A percentile compares a stretch with the other conserved stretches of the same genome.
phyloP scores from a whole-genome alignment of 169 alveolate genomes.

The Perkinsus marinus region DNA sequence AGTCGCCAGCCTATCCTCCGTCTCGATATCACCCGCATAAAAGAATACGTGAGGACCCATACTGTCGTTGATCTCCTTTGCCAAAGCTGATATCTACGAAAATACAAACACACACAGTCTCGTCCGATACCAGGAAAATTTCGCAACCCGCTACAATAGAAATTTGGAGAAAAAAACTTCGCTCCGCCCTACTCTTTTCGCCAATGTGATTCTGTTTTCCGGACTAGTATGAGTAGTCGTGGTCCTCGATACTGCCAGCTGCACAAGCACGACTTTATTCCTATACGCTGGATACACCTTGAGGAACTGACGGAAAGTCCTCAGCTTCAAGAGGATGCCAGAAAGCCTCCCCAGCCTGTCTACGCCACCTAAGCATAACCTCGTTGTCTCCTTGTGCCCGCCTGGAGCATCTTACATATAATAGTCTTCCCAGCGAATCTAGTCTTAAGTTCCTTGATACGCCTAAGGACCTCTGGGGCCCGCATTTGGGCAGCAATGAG shows the following conservation, averaged over 20 bases:
- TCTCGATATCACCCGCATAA: conserved; percentile 18
- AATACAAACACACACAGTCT: neutral
- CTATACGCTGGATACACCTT: conserved; percentile 34
- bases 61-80: neutral
- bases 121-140: no score
- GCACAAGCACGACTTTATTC: conserved; percentile 40
- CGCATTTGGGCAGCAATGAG: no score
- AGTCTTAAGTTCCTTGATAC: no score
- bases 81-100: neutral
- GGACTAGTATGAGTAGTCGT: no score
- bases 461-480: no score
- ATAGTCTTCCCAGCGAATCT: no score
- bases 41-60: conserved; percentile 5
- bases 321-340: conserved; percentile 43
- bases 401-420: no score
- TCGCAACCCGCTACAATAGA: no score
- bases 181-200: conserved; percentile 23
- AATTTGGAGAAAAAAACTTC: conserved; percentile 30
- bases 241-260: neutral
- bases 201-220: no score
- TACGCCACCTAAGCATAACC: conserved; percentile 11
- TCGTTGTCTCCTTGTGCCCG: no score
- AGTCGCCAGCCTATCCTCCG: conserved; percentile 34
- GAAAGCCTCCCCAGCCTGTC: conserved; percentile 42
- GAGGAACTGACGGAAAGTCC: conserved; percentile 40